A percentile compares a stretch with the other conserved stretches of the same genome.
These are phyloP conservation scores for Phytopythium montanum DNA, from an alignment of 352 stramenopile species.

Conservation along the genomic window DNA sequence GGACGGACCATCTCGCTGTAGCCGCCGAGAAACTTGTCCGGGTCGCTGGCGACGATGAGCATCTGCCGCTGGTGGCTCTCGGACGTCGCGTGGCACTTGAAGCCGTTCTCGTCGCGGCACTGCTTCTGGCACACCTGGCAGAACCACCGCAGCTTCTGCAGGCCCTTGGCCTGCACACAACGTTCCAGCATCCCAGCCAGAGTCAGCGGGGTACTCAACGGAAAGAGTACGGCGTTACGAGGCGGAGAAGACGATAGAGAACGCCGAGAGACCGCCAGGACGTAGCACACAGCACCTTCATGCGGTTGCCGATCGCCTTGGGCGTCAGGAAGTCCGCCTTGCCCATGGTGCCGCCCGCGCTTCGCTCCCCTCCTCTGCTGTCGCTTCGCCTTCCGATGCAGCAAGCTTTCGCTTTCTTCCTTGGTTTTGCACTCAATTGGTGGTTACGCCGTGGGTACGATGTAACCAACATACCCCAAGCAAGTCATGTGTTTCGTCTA, in stretches of 20 bases:
- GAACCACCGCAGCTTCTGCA: slow-evolving; percentile 99
- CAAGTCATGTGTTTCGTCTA: no score
- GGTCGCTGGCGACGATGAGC: slow-evolving; percentile 96
- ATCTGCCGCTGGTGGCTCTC: slow-evolving; percentile 99
- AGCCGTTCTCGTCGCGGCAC: slow-evolving; percentile 99
- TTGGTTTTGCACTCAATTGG: no score
- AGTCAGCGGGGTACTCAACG: no score
- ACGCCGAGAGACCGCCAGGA: background rate
- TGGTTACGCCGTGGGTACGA: no score
- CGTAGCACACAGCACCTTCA: slow-evolving; percentile 48
- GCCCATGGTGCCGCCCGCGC: slow-evolving; percentile 38
- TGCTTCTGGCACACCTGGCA: slow-evolving; percentile 99
- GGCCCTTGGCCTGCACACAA: slow-evolving; percentile 82
- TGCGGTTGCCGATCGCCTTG: slow-evolving; percentile 85
- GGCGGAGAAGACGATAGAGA: background rate
- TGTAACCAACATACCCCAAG: no score
- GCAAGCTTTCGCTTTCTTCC: no score
- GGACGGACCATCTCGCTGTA: slow-evolving; percentile 67
- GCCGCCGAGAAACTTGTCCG: slow-evolving; percentile 92
- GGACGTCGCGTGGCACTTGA: slow-evolving; percentile 98
- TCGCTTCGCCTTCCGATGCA: background rate
- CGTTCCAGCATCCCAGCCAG: background rate
- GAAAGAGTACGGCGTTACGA: background rate
- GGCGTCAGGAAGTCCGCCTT: slow-evolving; percentile 86
- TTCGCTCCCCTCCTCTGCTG: background rate